A percentile compares a stretch with the other conserved stretches of the same genome.
These are phyloP conservation scores for Leishmania major DNA, from an alignment of 208 protist genomes.

Conservation along the genomic window DNA sequence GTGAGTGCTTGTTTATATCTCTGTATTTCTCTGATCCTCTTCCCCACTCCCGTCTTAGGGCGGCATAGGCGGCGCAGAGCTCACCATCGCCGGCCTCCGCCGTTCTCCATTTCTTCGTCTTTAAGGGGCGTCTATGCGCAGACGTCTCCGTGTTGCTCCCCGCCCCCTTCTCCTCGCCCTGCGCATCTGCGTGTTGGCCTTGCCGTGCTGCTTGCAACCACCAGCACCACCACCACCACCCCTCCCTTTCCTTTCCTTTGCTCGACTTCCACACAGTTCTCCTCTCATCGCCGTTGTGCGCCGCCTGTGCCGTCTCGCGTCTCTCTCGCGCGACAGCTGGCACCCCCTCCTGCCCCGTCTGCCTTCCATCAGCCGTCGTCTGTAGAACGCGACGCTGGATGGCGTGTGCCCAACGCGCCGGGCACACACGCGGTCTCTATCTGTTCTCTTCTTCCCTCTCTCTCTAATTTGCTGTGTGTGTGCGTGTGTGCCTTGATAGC, in stretches of 20 bases:
- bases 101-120: neutral
- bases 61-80: neutral
- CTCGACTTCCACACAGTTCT: neutral
- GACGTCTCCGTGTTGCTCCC: neutral
- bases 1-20: neutral
- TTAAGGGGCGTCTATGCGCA: neutral
- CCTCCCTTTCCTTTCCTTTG: neutral
- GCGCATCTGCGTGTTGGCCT: no score
- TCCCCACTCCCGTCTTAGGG: neutral
- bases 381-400: neutral
- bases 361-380: neutral
- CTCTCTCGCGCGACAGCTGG: neutral
- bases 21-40: neutral
- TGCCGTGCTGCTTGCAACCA: neutral
- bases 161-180: no score
- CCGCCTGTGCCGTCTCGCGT: neutral
- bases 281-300: neutral
- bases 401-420: neutral
- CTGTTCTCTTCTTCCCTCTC: neutral
- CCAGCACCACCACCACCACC: neutral
- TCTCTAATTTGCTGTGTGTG: neutral
- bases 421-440: neutral
- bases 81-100: neutral
- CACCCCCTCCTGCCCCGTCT: neutral
- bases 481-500: neutral